These are phyloP conservation scores for Clonostachys chloroleuca DNA, from an alignment of 2,329 filamentous ascomycete species.

Conservation along the genomic window DNA sequence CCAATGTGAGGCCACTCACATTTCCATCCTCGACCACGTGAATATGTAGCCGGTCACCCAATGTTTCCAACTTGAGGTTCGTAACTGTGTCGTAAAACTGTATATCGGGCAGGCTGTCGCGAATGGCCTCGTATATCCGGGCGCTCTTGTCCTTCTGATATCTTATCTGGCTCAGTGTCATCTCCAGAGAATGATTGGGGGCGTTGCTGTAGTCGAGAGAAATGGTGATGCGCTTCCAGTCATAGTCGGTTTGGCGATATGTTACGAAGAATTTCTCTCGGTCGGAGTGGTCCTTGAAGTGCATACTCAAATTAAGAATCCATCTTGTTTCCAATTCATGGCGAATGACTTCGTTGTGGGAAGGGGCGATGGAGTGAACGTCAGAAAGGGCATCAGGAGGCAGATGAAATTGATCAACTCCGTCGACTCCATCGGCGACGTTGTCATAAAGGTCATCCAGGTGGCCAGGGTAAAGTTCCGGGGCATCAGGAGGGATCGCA, in stretches of 20 bases:
- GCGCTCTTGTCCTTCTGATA: constrained; percentile 90
- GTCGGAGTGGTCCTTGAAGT: constrained; percentile 88
- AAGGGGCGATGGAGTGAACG: neutral
- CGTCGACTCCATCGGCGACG: no score
- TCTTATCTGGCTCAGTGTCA: constrained; percentile 70
- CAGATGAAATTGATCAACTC: no score
- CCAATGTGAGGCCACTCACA: constrained; percentile 31
- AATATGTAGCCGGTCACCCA: constrained; percentile 82
- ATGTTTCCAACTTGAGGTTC: constrained; percentile 89
- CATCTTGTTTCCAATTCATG: constrained; percentile 83
- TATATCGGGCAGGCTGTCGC: constrained; percentile 87
- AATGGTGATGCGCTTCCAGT: constrained; percentile 86
- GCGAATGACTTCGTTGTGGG: constrained; percentile 49
- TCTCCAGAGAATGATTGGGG: constrained; percentile 76
- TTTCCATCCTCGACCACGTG: constrained; percentile 97
- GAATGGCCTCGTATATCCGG: constrained; percentile 90
- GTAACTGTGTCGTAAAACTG: constrained; percentile 96
- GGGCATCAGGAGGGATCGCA: no score
- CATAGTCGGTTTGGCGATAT: constrained; percentile 73
- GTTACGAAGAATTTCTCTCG: constrained; percentile 98
- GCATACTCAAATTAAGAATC: constrained; percentile 98
- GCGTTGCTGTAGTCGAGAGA: constrained; percentile 89
- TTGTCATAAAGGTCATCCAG: no score
- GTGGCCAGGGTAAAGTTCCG: no score
- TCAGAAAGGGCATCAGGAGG: neutral